A percentile compares a stretch with the other conserved stretches of the same genome.
Evolutionary conservation across 495 filamentous ascomycete species (phyloP).

Genomic region (Schizothecium vesticola): DNA sequence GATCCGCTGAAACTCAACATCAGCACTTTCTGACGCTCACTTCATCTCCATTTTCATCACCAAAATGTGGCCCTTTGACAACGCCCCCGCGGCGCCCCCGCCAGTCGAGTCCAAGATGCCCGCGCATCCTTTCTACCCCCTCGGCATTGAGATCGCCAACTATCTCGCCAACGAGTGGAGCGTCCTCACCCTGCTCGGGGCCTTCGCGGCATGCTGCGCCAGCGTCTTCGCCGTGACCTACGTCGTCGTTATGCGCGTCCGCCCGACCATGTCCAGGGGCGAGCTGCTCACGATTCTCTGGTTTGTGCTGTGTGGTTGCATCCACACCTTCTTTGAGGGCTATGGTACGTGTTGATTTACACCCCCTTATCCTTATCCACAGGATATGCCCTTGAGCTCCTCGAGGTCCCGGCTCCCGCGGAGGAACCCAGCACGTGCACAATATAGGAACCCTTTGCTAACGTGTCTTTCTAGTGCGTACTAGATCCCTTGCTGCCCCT

Average conservation of each 20-base stretch:
- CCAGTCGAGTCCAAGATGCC: conserved; percentile 1
- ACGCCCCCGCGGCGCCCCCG: background rate
- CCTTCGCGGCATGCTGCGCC: conserved; percentile 39
- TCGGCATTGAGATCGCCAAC: conserved; percentile 36
- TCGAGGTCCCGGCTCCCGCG: background rate
- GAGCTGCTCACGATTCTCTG: conserved; percentile 46
- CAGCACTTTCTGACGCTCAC: background rate
- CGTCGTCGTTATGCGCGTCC: conserved; percentile 27
- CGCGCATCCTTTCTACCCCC: conserved; percentile 47
- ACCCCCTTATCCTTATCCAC: too few relatives aligned
- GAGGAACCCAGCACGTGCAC: too few relatives aligned
- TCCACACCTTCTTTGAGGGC: conserved; percentile 61
- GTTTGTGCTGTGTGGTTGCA: conserved; percentile 52
- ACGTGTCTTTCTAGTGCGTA: background rate
- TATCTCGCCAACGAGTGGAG: conserved; percentile 46
- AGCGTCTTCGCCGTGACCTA: conserved; percentile 39
- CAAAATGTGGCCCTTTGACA: background rate
- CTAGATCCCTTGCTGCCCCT: background rate
- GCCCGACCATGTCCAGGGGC: conserved; percentile 28
- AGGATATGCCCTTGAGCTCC: too few relatives aligned
- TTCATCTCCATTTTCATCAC: background rate
- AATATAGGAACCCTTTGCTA: background rate
- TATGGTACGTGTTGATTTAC: conserved; percentile 39
- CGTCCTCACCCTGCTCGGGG: conserved; percentile 35
- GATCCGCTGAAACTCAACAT: background rate